phyloP scores from a whole-genome alignment of 1,284 basidiomycete species.

The Sphaerobolus stellatus region DNA sequence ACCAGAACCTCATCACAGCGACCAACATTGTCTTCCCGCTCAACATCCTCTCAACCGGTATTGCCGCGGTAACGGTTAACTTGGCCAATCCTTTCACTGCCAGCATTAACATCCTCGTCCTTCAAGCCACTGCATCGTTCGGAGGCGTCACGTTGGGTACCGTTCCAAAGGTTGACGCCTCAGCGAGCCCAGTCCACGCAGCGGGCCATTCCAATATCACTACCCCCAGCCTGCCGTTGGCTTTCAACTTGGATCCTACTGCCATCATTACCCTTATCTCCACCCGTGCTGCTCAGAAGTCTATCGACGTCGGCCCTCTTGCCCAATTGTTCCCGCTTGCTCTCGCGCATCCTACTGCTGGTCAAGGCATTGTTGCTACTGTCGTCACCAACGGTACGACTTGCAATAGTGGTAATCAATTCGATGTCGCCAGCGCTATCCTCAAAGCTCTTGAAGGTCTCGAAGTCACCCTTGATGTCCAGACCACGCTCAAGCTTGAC shows the following conservation, averaged over 20 bases:
- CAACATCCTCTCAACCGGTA: constrained; percentile 57
- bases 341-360: constrained; percentile 49
- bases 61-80: constrained; percentile 55
- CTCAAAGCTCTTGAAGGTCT: constrained; percentile 62
- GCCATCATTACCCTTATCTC: constrained; percentile 61
- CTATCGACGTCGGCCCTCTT: constrained; percentile 66
- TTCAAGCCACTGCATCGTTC: constrained; percentile 59
- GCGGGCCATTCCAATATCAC: constrained; percentile 60
- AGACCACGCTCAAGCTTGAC: constrained; percentile 53
- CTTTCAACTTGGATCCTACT: constrained; percentile 65
- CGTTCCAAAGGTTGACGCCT: constrained; percentile 56
- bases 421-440: constrained; percentile 60
- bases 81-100: constrained; percentile 77
- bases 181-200: constrained; percentile 57
- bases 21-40: constrained; percentile 57
- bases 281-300: constrained; percentile 52
- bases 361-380: constrained; percentile 42
- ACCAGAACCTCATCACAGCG: constrained; percentile 60
- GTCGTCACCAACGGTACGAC: constrained; percentile 23
- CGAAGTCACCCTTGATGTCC: constrained; percentile 51
- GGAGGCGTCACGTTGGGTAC: constrained; percentile 46
- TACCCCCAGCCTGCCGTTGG: constrained; percentile 59
- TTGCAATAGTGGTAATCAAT: constrained; percentile 55
- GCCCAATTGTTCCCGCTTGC: constrained; percentile 60
- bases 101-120: constrained; percentile 62